Conservation (phyloP, 352 stramenopile species). For the Globisporangium iwayamae region DNA sequence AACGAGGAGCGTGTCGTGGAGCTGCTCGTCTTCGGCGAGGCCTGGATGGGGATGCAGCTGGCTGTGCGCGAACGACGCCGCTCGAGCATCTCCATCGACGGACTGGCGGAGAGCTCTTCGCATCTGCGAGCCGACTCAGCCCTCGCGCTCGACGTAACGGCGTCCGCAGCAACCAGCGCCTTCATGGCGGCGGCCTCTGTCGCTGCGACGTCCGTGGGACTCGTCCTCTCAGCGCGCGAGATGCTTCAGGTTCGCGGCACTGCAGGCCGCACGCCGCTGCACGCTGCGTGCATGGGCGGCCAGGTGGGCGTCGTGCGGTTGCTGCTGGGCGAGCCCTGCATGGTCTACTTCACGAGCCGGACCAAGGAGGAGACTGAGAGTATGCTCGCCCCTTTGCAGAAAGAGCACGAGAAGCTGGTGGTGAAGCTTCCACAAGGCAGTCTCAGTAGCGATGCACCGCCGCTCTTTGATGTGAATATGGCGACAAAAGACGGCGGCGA, state of each 20-base stretch:
- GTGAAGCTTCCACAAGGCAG: background rate
- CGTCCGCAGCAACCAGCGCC: background rate
- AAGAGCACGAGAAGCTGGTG: slow-evolving; percentile 13
- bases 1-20: slow-evolving; percentile 83
- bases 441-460: background rate
- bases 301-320: slow-evolving; percentile 61
- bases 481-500: slow-evolving; percentile 32
- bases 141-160: slow-evolving; percentile 1
- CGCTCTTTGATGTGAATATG: slow-evolving; percentile 45
- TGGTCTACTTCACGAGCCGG: slow-evolving; percentile 67
- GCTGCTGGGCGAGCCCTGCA: slow-evolving; percentile 53
- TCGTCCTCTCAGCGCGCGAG: slow-evolving; percentile 13
- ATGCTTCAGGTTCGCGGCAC: slow-evolving; percentile 37
- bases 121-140: background rate
- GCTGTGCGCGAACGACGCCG: background rate
- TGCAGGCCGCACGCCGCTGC: slow-evolving; percentile 56
- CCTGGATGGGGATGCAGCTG: slow-evolving; percentile 13
- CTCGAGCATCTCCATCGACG: slow-evolving; percentile 6
- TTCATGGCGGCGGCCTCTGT: background rate
- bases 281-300: slow-evolving; percentile 63
- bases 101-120: slow-evolving; percentile 7
- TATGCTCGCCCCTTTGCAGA: slow-evolving; percentile 39
- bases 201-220: background rate
- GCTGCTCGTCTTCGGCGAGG: slow-evolving; percentile 48
- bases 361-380: slow-evolving; percentile 33